Evolutionary conservation across 306 rosid genomes (phyloP), one percentile per base, ranked within the genome.

Genomic region (Quercus rubra): DNA sequence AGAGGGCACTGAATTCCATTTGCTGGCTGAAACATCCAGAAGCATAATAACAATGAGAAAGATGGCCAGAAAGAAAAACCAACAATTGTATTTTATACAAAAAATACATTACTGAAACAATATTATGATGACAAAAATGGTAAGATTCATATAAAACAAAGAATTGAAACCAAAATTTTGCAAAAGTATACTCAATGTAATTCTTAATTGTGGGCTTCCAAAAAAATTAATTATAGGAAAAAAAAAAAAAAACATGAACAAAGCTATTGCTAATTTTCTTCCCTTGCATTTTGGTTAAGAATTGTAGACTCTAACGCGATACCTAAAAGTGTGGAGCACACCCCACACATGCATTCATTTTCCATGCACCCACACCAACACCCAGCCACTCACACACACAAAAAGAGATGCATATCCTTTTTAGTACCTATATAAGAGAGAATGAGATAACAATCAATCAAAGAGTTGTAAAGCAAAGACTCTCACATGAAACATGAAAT

Each of bases 1-100:
- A 30, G 67, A 51, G 20, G 75, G 38, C 58, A 11, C 55, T 35
- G 78, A 27, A 43, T 8, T 49, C 61, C 59, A 28, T 27, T 35
- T 11, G 43, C 25, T 43, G 21, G 51, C 79, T 76, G 79, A 49
- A 73, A 73, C 31, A 74, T 74, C 6, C 13, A 51, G 10, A 73
- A 62, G 49, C 46, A 8, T 18, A 46, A 15, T 62, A 30, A 61
- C 73, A 79, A 61, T 79, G 33, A 74, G 28, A 41, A 74, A 74
- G 10, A 57, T 56, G 54, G 69, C 38, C 69, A 11, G n/a, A 56
- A 9, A 30, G 49, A 73, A 54, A 55, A 14, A 31, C 25, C 7
- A 56, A 55, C 31, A 9, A 23, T 33, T 15, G 33, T 15, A 11
- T 30, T 30, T 19, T 33, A 27, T 55, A 55, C 20, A 19, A 25